Base-by-base conservation (phyloP, 2,329 filamentous ascomycete species). In the Alternaria ventricosa region DNA sequence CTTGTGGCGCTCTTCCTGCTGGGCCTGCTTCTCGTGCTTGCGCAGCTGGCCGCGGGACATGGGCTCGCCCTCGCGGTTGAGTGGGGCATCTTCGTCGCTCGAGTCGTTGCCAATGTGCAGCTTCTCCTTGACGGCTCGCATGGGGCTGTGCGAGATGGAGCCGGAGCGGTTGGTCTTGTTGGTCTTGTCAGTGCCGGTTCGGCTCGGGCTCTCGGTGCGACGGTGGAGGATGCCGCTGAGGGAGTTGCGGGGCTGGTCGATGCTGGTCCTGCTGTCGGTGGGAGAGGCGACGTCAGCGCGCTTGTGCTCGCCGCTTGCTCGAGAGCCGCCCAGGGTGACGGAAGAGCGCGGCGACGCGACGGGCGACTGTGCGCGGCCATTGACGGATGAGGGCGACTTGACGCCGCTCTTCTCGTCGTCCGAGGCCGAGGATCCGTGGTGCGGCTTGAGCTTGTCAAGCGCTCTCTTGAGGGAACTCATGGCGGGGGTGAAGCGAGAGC, bases 1-100 rank as follows among this genome's bases (percentile, higher is more conserved):
- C 70, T 81, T 81, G 63, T 76, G 76, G 57, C 82, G 81, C 67
- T 81, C 76, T 68, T 85, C 84, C 63, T 80, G 78, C 62, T 82
- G 79, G 4, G 78, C 81, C 63, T 82, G 79, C 61, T 76, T 79
- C 71, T 84, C 82, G 63, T 83, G 79, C 76, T 86, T 86, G 56
- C 82, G 82, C 66, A 80, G 74, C 75, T 86, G 84, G 65, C 84
- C 83, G 61, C 79, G 80, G 65, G 82, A 85, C 79, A 85, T 81
- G 50, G 79, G 79, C 73, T 85, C 83, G 57, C 83, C 84, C 23
- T 85, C 82, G 49, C 83, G 78, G 74, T 85, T 85, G 67, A 85
- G 77, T 18, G 83, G 82, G 9, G 65, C 49, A 47, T 78, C 75
- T 33, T 71, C 70, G 10, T 79, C 78, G 63, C 74, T 77, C 23